Percentiles rank a stretch among this genome's conserved stretches.
phyloP scores from a whole-genome alignment of 371 early-diverging fungal genomes.

The Mortierella sp. region DNA sequence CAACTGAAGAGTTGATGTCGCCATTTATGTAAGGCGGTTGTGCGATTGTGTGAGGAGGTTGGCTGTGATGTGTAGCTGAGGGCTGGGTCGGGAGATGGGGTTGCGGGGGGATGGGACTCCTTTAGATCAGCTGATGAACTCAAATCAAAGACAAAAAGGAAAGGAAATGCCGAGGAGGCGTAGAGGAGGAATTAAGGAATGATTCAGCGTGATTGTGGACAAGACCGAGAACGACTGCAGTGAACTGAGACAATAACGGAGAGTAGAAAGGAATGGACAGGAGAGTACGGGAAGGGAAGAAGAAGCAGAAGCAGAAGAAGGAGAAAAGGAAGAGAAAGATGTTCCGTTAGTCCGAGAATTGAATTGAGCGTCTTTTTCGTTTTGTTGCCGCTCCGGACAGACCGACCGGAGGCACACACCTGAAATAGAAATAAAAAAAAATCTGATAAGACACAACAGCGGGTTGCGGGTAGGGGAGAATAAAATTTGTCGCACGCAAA shows the following conservation, averaged over 20 bases:
- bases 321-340: background rate
- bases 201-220: background rate
- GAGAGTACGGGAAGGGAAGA: background rate
- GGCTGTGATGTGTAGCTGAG: no score
- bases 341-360: no score
- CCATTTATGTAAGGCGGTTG: slow-evolving; percentile 4
- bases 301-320: background rate
- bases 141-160: background rate
- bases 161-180: background rate
- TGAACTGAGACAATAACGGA: background rate
- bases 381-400: background rate
- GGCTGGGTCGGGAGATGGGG: background rate
- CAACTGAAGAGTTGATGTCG: slow-evolving; percentile 31
- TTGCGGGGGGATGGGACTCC: background rate
- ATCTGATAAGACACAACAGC: slow-evolving; percentile 13
- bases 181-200: background rate
- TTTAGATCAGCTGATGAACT: no score
- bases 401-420: slow-evolving; percentile 1
- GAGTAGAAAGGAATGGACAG: background rate
- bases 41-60: background rate
- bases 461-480: no score
- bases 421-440: background rate
- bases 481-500: no score
- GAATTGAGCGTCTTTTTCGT: no score
- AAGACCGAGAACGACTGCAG: background rate